Evolutionary conservation across 225 moss, liverwort and hornwort species (phyloP), one percentile per base, ranked within the genome.

Genomic region (Physcomitrellopsis africana): DNA sequence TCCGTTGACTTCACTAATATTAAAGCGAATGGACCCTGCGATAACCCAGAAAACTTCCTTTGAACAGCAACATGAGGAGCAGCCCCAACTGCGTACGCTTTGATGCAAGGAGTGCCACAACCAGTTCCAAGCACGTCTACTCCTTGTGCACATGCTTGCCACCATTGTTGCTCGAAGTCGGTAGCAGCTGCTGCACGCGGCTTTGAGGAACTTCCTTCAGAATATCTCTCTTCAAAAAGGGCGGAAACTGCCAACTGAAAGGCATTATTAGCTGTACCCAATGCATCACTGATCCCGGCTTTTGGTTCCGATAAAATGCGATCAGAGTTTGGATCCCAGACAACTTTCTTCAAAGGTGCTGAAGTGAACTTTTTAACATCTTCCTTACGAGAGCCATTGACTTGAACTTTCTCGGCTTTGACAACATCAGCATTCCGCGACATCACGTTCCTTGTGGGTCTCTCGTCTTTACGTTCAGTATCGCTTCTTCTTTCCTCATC

Each of bases 1-100:
- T 92, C 81, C 76, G 86, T 83, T 17, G 95, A 87, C 20, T 81
- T 80, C 17, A 99, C 95, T 17, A 89, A 56, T 76, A 99, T 59
- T 32, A 95, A 83, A 65, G 82, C 89, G 20, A 85, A 51, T 43
- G 93, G 91, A 48, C 78, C 85, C 42, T 64, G 63, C 46, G 55
- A 42, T 27, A 61, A 29, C 51, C 83, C 80, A 75, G 87, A 44
- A 51, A 81, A 44, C 19, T 61, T 55, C 37, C 81, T 86, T 41
- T 89, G 83, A 41, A 68, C 69, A 74, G 83, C 85, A 64, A 95
- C 74, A 26, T 89, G 86, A 76, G 84, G 78, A 68, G 84, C 93
- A 62, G 87, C 86, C 12, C 80, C 85, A 14, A 85, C 82, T 47
- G 75, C 85, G 55, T 90, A 89, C 11, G 89, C 90, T 57, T 82